A percentile compares a stretch with the other conserved stretches of the same genome.
These are phyloP conservation scores for Glaciozyma antarctica DNA, from an alignment of 768 basidiomycete species.

Conservation along the genomic window DNA sequence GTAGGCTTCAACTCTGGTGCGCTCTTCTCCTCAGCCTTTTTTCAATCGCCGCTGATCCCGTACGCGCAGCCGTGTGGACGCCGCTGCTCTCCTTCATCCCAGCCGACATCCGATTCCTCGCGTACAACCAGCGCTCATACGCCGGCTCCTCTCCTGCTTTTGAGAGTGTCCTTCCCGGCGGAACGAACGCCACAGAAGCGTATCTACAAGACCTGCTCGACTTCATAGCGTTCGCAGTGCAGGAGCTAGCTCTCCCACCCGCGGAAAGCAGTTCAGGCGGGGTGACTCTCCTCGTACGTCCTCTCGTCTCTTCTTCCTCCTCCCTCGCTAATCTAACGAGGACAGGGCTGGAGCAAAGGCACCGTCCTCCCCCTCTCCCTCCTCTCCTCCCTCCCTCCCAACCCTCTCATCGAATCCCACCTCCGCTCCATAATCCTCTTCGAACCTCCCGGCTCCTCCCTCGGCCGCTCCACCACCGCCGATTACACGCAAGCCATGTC, in stretches of 20 bases:
- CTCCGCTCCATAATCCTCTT: no score
- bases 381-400: conserved; percentile 10
- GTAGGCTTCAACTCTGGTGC: conserved; percentile 26
- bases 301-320: neutral
- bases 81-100: conserved; percentile 19
- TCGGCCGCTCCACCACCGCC: conserved; percentile 14
- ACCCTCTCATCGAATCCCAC: no score
- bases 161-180: conserved; percentile 1
- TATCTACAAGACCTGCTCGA: conserved; percentile 20
- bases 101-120: conserved; percentile 14
- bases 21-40: neutral
- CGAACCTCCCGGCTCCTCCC: no score
- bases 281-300: conserved; percentile 15
- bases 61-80: conserved; percentile 26
- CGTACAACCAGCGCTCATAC: conserved; percentile 27
- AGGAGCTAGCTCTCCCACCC: conserved; percentile 7
- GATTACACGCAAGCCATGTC: conserved; percentile 22
- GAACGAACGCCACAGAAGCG: conserved; percentile 12
- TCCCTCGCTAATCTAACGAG: no score
- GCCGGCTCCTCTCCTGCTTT: conserved; percentile 9
- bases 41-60: no score
- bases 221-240: conserved; percentile 16
- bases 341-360: conserved; percentile 29
- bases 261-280: conserved; percentile 7
- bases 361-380: conserved; percentile 24